These are phyloP conservation scores for Fraxinus quadrangulata DNA, from an alignment of 257 asterid species.

Conservation along the genomic window DNA sequence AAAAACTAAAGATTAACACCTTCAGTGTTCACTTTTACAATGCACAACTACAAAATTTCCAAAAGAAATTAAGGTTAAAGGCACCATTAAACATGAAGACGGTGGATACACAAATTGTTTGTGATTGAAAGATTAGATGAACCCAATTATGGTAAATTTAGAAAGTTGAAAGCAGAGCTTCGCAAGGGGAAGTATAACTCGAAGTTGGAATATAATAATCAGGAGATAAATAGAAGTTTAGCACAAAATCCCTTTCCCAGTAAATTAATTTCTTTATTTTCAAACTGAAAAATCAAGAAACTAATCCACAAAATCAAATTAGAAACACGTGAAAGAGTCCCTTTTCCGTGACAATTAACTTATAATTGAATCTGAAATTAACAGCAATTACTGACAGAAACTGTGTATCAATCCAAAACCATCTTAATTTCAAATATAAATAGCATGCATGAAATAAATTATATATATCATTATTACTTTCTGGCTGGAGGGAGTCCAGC, in stretches of 20 bases:
- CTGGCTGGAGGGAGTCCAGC: constrained; percentile 85
- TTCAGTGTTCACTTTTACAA: too few species aligned
- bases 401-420: neutral
- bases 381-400: too few species aligned
- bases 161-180: neutral
- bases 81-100: neutral
- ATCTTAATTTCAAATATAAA: constrained; percentile 9
- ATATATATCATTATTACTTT: constrained; percentile 34
- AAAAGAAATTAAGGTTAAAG: too few species aligned
- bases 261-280: too few species aligned
- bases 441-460: constrained; percentile 1
- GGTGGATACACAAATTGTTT: neutral
- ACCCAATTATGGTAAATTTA: neutral
- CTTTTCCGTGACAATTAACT: neutral
- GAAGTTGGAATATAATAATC: neutral
- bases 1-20: too few species aligned
- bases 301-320: too few species aligned
- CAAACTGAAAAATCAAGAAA: too few species aligned
- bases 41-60: too few species aligned
- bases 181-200: neutral
- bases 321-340: neutral
- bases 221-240: neutral
- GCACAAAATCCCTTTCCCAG: neutral
- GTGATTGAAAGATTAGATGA: too few species aligned
- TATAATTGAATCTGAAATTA: too few species aligned